phyloP scores from a whole-genome alignment of 805 yeast genomes.

The Debaryomyces hansenii region DNA sequence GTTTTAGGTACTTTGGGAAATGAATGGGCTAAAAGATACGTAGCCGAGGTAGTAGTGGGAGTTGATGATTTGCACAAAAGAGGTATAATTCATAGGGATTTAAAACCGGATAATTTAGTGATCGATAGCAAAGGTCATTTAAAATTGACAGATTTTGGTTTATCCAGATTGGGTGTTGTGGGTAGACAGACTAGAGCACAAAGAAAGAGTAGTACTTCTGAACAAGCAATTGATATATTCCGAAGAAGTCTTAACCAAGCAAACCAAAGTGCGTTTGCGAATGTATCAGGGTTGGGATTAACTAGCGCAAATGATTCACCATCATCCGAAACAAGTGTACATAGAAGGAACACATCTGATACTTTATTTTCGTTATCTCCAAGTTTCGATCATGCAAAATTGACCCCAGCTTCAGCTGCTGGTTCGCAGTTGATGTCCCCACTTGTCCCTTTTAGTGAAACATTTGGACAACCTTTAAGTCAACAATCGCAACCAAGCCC shows the following conservation, averaged over 20 bases:
- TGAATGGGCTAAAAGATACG: conserved; percentile 81
- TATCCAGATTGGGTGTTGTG: conserved; percentile 84
- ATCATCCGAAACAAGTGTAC: conserved; percentile 17
- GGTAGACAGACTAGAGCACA: conserved; percentile 64
- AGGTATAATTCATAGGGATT: conserved; percentile 91
- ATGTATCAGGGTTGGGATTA: conserved; percentile 11
- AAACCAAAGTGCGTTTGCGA: conserved; percentile 26
- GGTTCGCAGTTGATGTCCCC: conserved; percentile 11
- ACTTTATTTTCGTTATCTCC: conserved; percentile 48
- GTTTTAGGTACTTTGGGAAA: conserved; percentile 81
- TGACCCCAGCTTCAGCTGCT: conserved; percentile 7
- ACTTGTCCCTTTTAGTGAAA: conserved; percentile 11
- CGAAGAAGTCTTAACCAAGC: conserved; percentile 23
- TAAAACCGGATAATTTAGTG: conserved; percentile 90
- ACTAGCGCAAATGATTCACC: conserved; percentile 22
- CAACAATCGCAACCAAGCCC: background rate
- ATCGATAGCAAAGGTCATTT: conserved; percentile 87
- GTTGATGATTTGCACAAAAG: conserved; percentile 84
- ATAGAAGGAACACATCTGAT: conserved; percentile 40
- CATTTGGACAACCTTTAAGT: conserved; percentile 6
- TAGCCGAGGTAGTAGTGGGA: conserved; percentile 88
- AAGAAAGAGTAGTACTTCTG: conserved; percentile 43
- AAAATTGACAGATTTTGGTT: conserved; percentile 92
- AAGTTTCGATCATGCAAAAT: conserved; percentile 27
- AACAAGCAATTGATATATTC: conserved; percentile 42